Conservation (phyloP, 169 alveolate genomes). For the Ichthyophthirius multifiliis region DNA sequence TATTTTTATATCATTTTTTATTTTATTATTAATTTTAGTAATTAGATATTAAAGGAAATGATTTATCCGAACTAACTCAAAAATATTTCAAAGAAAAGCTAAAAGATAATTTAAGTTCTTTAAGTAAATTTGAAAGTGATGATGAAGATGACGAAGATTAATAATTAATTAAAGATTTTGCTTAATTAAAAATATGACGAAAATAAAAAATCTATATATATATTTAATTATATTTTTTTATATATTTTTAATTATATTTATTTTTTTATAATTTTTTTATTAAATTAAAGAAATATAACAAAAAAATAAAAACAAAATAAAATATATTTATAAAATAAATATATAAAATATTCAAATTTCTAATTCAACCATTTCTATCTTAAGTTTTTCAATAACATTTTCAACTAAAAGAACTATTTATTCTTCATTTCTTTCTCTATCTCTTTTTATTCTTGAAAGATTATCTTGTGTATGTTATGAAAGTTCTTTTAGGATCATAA, state of each 20-base stretch:
- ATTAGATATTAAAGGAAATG: constrained; percentile 47
- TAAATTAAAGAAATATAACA: not conserved
- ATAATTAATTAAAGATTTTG: constrained; percentile 2
- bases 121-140: constrained; percentile 43
- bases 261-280: not conserved
- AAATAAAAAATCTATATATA: too few species aligned
- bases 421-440: constrained; percentile 48
- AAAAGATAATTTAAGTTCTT: not conserved
- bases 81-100: constrained; percentile 21
- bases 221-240: too few species aligned
- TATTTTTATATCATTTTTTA: not conserved
- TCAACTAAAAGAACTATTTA: constrained; percentile 30
- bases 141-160: constrained; percentile 46
- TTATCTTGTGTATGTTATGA: constrained; percentile 25
- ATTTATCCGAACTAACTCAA: constrained; percentile 23
- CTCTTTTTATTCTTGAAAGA: constrained; percentile 20
- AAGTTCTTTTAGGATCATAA: constrained; percentile 32
- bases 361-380: constrained; percentile 42
- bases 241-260: too few species aligned
- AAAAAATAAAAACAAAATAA: not conserved
- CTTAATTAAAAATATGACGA: not conserved
- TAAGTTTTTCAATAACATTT: constrained; percentile 35
- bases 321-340: too few species aligned
- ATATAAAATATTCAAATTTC: constrained; percentile 22
- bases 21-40: not conserved